phyloP scores from a whole-genome alignment of 495 filamentous ascomycete genomes.

The Penicillium odoratum region DNA sequence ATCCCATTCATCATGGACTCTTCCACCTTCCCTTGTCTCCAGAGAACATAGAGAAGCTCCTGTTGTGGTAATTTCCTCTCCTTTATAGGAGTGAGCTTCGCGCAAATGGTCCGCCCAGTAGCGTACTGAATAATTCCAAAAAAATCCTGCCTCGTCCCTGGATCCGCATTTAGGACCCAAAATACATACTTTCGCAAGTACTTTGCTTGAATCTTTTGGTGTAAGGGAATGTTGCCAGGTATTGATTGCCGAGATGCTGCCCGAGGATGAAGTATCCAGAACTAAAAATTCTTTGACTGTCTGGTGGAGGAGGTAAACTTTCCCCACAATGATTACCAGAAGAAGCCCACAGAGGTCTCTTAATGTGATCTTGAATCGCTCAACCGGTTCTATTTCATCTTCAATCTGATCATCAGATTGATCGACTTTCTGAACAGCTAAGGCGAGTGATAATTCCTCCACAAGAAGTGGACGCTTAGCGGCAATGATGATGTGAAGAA shows the following conservation, averaged over 20 bases:
- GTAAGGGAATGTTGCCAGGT: not conserved
- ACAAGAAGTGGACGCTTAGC: slow-evolving; percentile 41
- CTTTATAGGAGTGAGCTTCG: not conserved
- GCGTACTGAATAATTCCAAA: not conserved
- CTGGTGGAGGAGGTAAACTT: slow-evolving; percentile 46
- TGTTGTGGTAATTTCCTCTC: not conserved
- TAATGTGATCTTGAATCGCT: slow-evolving; percentile 24
- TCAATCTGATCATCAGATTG: not conserved
- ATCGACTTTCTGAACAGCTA: slow-evolving; percentile 23
- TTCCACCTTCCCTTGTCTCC: not conserved
- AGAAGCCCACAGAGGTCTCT: slow-evolving; percentile 43
- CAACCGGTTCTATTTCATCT: not conserved
- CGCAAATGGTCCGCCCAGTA: not conserved
- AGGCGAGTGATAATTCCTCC: slow-evolving; percentile 37
- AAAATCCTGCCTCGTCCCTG: not conserved
- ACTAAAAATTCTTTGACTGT: slow-evolving; percentile 23
- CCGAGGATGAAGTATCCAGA: not conserved
- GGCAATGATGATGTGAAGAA: slow-evolving; percentile 41
- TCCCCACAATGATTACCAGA: slow-evolving; percentile 31
- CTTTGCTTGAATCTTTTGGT: not conserved
- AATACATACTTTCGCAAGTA: not conserved
- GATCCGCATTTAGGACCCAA: not conserved
- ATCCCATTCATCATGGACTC: not conserved
- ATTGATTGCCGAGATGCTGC: not conserved
- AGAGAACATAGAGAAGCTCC: not conserved